Percentiles rank a stretch among this genome's conserved stretches.
Conservation (phyloP, 805 yeast species). For the Schwanniomyces vanrijiae region DNA sequence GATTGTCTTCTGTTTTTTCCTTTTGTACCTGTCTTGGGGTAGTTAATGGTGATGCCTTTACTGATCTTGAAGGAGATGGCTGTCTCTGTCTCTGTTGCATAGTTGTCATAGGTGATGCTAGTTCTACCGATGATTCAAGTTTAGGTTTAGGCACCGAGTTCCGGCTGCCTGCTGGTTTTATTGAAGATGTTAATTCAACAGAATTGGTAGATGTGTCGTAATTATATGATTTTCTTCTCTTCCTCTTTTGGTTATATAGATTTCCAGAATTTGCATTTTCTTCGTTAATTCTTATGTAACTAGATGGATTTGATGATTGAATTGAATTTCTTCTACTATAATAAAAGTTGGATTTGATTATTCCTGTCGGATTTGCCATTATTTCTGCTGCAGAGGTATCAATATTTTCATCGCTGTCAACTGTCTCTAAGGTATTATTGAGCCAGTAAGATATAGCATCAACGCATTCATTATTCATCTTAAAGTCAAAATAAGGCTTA, state of each 20-base stretch:
- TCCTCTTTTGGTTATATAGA: slow-evolving; percentile 12
- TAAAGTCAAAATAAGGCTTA: slow-evolving; percentile 18
- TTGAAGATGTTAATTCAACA: slow-evolving; percentile 2
- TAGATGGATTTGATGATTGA: slow-evolving; percentile 10
- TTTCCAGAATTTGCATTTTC: slow-evolving; percentile 2
- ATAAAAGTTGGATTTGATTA: slow-evolving; percentile 18
- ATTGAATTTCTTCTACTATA: slow-evolving; percentile 23
- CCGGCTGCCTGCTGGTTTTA: slow-evolving; percentile 4
- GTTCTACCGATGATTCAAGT: background rate
- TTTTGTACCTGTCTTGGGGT: slow-evolving; percentile 6
- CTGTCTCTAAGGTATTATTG: slow-evolving; percentile 20
- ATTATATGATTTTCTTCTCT: slow-evolving; percentile 19
- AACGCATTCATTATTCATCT: slow-evolving; percentile 41
- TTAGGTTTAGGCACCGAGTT: slow-evolving; percentile 4
- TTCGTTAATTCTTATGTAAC: slow-evolving; percentile 1
- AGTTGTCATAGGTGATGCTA: background rate
- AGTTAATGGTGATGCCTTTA: slow-evolving; percentile 2
- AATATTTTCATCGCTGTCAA: slow-evolving; percentile 8
- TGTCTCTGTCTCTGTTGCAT: background rate
- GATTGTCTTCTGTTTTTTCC: slow-evolving; percentile 4
- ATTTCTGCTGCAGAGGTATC: slow-evolving; percentile 16
- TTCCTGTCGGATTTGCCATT: slow-evolving; percentile 29
- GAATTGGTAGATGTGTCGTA: slow-evolving; percentile 1
- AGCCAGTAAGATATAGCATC: slow-evolving; percentile 39
- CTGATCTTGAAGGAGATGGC: slow-evolving; percentile 4